Evolutionary conservation across 805 yeast genomes (phyloP).

Genomic region (Phaffomyces opuntiae): DNA sequence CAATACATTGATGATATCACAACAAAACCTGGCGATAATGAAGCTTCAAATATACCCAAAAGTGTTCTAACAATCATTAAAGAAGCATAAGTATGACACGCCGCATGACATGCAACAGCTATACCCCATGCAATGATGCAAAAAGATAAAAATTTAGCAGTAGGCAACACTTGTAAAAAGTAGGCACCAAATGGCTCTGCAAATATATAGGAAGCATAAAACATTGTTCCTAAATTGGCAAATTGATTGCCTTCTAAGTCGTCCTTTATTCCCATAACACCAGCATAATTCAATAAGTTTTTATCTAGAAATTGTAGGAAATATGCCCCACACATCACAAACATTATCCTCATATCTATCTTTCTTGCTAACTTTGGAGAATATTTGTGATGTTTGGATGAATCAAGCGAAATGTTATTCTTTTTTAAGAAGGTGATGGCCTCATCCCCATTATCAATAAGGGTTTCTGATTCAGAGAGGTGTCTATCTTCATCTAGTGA

Average conservation of each 20-base stretch:
- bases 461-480: neutral
- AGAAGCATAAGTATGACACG: constrained; percentile 44
- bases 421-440: constrained; percentile 18
- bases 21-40: constrained; percentile 50
- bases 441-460: constrained; percentile 13
- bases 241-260: constrained; percentile 42
- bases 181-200: constrained; percentile 46
- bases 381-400: constrained; percentile 5
- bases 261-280: constrained; percentile 54
- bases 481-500: neutral
- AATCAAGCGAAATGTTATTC: constrained; percentile 6
- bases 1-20: constrained; percentile 59
- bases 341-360: constrained; percentile 42
- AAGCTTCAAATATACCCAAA: constrained; percentile 48
- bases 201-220: constrained; percentile 46
- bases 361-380: constrained; percentile 24
- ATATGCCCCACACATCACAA: constrained; percentile 46
- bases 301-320: constrained; percentile 55
- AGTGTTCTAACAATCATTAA: constrained; percentile 49
- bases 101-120: constrained; percentile 44
- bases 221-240: constrained; percentile 46
- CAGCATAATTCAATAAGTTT: constrained; percentile 52
- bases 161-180: constrained; percentile 44
- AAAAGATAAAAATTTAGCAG: constrained; percentile 41
- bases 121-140: constrained; percentile 49